Percentiles rank a stretch among this genome's conserved stretches.
phyloP scores from a whole-genome alignment of 352 stramenopile species.

The Pythium guiyangense region DNA sequence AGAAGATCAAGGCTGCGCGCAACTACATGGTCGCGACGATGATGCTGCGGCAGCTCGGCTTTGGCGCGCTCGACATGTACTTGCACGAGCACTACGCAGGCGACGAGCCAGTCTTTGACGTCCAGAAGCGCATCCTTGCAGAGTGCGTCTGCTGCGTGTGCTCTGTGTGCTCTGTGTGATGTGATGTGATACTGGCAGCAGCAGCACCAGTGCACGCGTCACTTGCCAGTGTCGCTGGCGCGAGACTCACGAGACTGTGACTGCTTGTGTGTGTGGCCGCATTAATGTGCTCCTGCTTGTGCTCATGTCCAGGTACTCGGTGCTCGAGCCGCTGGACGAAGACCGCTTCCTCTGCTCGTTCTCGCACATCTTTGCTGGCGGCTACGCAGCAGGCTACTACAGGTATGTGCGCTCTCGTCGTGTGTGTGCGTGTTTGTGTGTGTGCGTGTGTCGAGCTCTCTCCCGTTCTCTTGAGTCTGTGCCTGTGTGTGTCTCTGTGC shows the following conservation, averaged over 20 bases:
- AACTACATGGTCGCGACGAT: conserved; percentile 95
- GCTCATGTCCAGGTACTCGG: conserved; percentile 43
- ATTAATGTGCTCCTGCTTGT: too few relatives aligned
- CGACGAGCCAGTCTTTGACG: conserved; percentile 91
- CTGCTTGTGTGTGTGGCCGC: too few relatives aligned
- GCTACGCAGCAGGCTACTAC: conserved; percentile 98
- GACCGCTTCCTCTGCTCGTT: conserved; percentile 99
- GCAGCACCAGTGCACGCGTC: too few relatives aligned
- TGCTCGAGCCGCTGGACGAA: conserved; percentile 89
- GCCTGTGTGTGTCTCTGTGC: too few relatives aligned
- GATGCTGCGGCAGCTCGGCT: conserved; percentile 95
- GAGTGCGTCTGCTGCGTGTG: conserved; percentile 41
- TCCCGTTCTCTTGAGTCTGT: too few relatives aligned
- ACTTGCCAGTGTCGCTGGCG: too few relatives aligned
- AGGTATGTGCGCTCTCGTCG: conserved; percentile 66
- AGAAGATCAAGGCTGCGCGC: conserved; percentile 94
- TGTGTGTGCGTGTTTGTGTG: too few relatives aligned
- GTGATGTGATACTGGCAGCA: too few relatives aligned
- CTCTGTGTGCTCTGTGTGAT: not conserved
- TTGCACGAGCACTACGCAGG: too few relatives aligned
- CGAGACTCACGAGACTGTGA: not conserved
- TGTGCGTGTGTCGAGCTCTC: too few relatives aligned
- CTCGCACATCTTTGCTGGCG: conserved; percentile 97
- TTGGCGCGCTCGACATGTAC: conserved; percentile 89
- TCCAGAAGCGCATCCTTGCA: conserved; percentile 88